Evolutionary conservation across 176 grass and related monocot genomes (phyloP), one percentile per base, ranked within the genome.

Genomic region (Saccharum spontaneum): DNA sequence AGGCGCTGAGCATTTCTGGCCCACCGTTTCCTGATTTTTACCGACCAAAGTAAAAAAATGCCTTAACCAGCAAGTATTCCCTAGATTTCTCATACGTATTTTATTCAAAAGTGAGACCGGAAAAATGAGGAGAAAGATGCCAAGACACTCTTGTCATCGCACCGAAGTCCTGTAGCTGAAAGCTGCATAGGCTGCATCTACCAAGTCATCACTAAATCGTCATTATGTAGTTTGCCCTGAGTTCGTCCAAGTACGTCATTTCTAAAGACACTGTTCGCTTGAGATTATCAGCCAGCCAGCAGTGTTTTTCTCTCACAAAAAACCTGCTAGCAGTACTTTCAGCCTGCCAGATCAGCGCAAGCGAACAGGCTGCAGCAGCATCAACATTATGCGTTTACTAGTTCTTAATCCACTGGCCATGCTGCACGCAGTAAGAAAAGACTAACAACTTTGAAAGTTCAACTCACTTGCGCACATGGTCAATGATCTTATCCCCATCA

Each of bases 111-210:
- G 23, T 4, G 23, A 63, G 23, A 28, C 3, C 13, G 23, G 60
- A 13, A 63, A 62, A 28, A 13, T 26, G n/a, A 63, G 60, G 60
- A 4, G 23, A 77, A 67, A 76, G 30, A 76, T 30, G 8, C 8
- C 59, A 26, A 76, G 30, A 7, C 31, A 57, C 1, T 67, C 1
- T 69, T 22, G 5, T 6, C 44, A 22, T 67, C 44, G 4, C 33
- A n/a, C 2, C 5, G 3, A 79, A 71, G 28, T 44, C 50, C 70
- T 14, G 43, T 10, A 48, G 1, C 43, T 5, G 30, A 77, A 69
- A 40, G 26, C 44, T 38, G 79, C 79, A 71, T 57, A 57, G 18
- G 17, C 49, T 4, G 49, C 49, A 82, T 16, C 80, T 70, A 71
- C 49, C 22, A 43, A 82, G 37, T 38, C 79, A 81, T 33, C 61